Base-by-base conservation (phyloP, 495 filamentous ascomycete species). In the Stereocaulon alpinum region DNA sequence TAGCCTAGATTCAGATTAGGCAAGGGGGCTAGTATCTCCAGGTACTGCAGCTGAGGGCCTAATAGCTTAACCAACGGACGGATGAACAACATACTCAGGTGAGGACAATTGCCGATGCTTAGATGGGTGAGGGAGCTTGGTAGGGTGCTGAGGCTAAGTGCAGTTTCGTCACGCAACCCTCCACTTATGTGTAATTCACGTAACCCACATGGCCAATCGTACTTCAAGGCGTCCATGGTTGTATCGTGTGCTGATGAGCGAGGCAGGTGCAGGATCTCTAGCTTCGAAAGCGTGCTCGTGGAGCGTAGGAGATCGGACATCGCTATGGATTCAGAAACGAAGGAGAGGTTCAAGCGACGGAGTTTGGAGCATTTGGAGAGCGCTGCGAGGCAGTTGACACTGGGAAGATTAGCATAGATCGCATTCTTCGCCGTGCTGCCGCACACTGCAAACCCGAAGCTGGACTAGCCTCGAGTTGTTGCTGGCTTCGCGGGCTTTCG, bases 311-410 rank as follows among this genome's bases (percentile, higher is more conserved):
- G 71, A 20, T 71, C 64, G 32, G 71, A 63, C 54, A 83, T 76
- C 6, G 68, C 67, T 20, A 87, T 74, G 0, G 73, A 69, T 40
- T 83, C 80, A 7, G 70, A 71, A 20, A 87, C 76, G 24, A 86
- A 76, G 15, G 75, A 77, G 37, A 89, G 73, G 63, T 89, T 80
- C 29, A 89, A 73, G 43, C 70, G 43, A 5, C 68, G 68, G 10
- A 88, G 73, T 10, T 77, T 69, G 11, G 64, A 63, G 69, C 84
- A 87, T 74, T 86, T 85, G 14, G 77, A 73, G 17, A 89, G 68
- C 14, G 82, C 74, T 12, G 84, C 80, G 58, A 87, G 77, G 62
- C 80, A 82, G 61, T 85, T 86, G 45, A 83, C 70, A 10, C 76
- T 77, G 7, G 29, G 40, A 27, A 37, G 6, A 29, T 63, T 29